Base-by-base conservation (phyloP, 345 rosid genomes). In the Microthlaspi erraticum region DNA sequence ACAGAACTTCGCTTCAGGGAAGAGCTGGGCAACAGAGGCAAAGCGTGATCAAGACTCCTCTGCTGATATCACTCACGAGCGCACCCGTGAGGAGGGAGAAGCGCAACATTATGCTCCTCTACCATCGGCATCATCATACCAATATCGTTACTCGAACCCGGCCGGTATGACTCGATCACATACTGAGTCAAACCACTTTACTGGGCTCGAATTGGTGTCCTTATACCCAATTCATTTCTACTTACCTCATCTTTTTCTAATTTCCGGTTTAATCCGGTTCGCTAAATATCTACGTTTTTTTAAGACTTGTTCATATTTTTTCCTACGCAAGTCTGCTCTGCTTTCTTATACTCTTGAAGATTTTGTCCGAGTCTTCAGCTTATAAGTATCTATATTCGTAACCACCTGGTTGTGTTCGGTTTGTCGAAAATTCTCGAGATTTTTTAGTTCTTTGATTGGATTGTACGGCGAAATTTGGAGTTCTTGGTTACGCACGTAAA, bases 401-500 rank as follows among this genome's bases (percentile, higher is more conserved):
- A 26, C 29, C 29, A 26, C 29, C 29, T 32, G 11, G 63, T 77
- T 63, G 59, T 63, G 70, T 12, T 73, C 8, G 85, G 79, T 6
- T 69, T 80, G 2, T 60, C 64, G 3, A 72, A 72, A 9, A 75
- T 77, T 69, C 29, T 70, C 76, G 14, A 81, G 69, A 66, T 39
- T 75, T 23, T 75, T 69, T 6, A 80, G 69, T 78, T 71, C 42
- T 69, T 55, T 87, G 63, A 60, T 84, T 4, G 75, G 59, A 37
- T 10, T 79, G 5, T 83, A 82, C 19, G 75, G 75, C 81, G 0
- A 41, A 41, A 2, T 41, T 12, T 41, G 45, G n/a, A 44, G 48
- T 43, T 14, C 17, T 43, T 18, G 3, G 5, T 80, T 76, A 77
- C 63, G 88, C 88, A 33, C 80, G 79, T 48, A 76, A 78, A 16